phyloP scores from a whole-genome alignment of 306 rosid genomes.

The Carpinus fangiana region DNA sequence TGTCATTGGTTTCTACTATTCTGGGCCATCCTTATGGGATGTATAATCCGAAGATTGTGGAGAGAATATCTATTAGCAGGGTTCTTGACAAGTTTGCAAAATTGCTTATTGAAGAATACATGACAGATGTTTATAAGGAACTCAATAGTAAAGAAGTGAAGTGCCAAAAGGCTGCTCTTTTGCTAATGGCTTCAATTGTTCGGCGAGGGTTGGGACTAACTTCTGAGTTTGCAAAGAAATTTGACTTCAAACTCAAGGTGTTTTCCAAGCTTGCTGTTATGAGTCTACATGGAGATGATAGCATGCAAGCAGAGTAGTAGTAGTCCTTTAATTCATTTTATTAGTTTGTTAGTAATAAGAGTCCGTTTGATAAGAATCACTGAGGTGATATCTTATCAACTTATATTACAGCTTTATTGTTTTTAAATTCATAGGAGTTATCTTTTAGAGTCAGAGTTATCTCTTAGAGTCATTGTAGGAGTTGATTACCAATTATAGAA shows the following conservation, averaged over 20 bases:
- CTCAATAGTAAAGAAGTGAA: conserved; percentile 56
- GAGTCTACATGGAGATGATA: too few species aligned
- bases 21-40: conserved; percentile 64
- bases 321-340: too few species aligned
- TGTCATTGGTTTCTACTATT: conserved; percentile 42
- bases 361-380: too few species aligned
- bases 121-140: conserved; percentile 65
- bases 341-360: too few species aligned
- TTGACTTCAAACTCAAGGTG: conserved; percentile 63
- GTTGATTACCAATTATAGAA: too few species aligned
- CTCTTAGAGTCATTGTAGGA: too few species aligned
- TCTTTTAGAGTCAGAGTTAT: too few species aligned
- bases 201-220: conserved; percentile 70
- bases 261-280: conserved; percentile 44
- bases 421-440: too few species aligned
- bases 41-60: conserved; percentile 37
- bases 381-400: too few species aligned
- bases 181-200: conserved; percentile 61
- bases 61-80: conserved; percentile 41
- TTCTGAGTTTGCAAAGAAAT: conserved; percentile 64
- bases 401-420: too few species aligned
- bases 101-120: conserved; percentile 42
- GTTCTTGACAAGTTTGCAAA: conserved; percentile 64
- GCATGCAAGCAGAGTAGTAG: too few species aligned
- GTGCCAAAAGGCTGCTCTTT: conserved; percentile 64